These are phyloP conservation scores for Flaveria bidentis DNA, from an alignment of 129 eudicot genomes.

Conservation along the genomic window DNA sequence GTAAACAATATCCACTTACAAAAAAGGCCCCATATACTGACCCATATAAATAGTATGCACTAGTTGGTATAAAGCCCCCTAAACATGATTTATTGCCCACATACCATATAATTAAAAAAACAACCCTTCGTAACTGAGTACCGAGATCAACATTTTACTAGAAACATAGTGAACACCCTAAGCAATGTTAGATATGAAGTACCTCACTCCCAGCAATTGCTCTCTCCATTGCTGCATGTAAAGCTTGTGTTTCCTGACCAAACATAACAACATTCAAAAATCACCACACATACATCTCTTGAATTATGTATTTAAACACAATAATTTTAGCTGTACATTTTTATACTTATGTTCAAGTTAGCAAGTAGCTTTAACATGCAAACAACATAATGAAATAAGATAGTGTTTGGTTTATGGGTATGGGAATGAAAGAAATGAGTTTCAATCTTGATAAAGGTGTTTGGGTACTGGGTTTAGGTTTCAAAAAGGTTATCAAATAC, in stretches of 20 bases:
- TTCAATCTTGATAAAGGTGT: not conserved
- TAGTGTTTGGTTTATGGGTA: not conserved
- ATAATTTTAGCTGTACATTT: not conserved
- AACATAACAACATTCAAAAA: conserved; percentile 51
- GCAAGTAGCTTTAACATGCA: conserved; percentile 14
- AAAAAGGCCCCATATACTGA: not conserved
- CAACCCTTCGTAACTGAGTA: conserved; percentile 13
- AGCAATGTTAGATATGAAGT: conserved; percentile 25
- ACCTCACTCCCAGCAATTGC: conserved; percentile 85
- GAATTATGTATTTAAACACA: not conserved
- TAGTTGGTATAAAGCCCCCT: conserved; percentile 11
- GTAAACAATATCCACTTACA: not conserved
- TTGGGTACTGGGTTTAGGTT: not conserved
- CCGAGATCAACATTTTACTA: not conserved
- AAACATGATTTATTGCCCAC: conserved; percentile 17
- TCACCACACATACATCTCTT: conserved; percentile 42
- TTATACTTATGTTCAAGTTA: conserved; percentile 3
- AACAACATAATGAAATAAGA: not conserved
- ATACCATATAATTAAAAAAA: conserved; percentile 4
- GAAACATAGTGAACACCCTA: conserved; percentile 14
- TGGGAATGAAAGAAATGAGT: not conserved
- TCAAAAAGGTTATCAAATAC: not conserved
- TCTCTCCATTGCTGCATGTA: conserved; percentile 62
- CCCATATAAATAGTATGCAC: conserved; percentile 4
- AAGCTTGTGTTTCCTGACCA: conserved; percentile 74